These are phyloP conservation scores for Rhododendron mucronatum DNA, from an alignment of 148 eudicot genomes.

Conservation along the genomic window DNA sequence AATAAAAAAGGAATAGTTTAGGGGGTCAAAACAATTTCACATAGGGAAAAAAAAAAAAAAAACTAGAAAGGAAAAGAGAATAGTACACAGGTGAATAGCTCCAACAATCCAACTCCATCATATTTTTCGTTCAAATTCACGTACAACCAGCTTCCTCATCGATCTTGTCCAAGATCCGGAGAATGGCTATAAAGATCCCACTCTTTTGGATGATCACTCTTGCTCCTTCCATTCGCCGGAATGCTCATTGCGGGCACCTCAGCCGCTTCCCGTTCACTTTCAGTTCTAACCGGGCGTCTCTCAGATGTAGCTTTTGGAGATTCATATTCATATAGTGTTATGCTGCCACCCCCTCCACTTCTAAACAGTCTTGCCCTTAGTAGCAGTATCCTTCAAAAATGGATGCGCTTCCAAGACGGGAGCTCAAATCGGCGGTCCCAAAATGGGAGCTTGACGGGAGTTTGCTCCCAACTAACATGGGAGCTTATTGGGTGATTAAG, in stretches of 20 bases:
- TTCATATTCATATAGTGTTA: slow-evolving; percentile 53
- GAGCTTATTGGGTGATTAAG: no score
- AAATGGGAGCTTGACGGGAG: no score
- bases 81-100: background rate
- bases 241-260: slow-evolving; percentile 12
- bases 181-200: slow-evolving; percentile 23
- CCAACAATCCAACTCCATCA: background rate
- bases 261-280: slow-evolving; percentile 21
- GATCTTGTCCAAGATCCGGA: slow-evolving; percentile 25
- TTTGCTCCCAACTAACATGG: no score
- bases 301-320: slow-evolving; percentile 22
- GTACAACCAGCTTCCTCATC: no score
- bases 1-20: no score
- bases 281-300: slow-evolving; percentile 11
- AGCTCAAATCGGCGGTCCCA: no score
- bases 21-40: no score
- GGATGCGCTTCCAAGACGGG: no score
- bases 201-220: slow-evolving; percentile 48
- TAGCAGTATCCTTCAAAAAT: no score
- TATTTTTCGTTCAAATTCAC: background rate
- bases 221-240: slow-evolving; percentile 33
- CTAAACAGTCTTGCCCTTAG: slow-evolving; percentile 37
- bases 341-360: slow-evolving; percentile 32
- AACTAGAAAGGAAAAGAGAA: no score
- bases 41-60: no score